Conservation (phyloP, 1,284 basidiomycete genomes). For the Microbotryum saponariae region DNA sequence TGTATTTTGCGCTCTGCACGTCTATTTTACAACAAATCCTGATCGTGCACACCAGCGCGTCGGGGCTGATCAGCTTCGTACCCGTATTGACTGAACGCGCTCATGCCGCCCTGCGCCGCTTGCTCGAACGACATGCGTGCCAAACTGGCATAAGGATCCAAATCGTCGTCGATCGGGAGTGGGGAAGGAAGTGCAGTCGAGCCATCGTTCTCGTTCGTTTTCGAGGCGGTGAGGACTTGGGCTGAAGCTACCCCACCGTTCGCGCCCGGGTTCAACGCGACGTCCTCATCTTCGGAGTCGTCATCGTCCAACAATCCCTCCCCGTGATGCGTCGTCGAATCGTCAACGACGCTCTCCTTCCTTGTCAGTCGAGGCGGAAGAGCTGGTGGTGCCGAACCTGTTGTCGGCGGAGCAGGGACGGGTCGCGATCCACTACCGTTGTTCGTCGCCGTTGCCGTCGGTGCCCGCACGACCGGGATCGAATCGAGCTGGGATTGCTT, state of each 20-base stretch:
- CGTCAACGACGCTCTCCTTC: background rate
- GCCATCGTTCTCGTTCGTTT: background rate
- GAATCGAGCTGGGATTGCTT: constrained; percentile 35
- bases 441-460: background rate
- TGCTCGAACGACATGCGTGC: constrained; percentile 22
- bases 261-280: constrained; percentile 23
- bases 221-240: background rate
- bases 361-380: constrained; percentile 1
- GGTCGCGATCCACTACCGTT: constrained; percentile 1
- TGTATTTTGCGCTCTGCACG: too few relatives aligned
- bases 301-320: constrained; percentile 14
- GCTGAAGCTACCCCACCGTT: background rate
- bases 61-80: too few relatives aligned
- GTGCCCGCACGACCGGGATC: constrained; percentile 11
- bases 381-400: background rate
- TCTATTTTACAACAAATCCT: too few relatives aligned
- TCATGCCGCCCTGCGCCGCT: too few relatives aligned
- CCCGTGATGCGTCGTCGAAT: background rate
- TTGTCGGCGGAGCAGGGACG: background rate
- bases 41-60: too few relatives aligned
- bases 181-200: background rate
- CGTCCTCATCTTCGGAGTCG: constrained; percentile 26
- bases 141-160: constrained; percentile 31
- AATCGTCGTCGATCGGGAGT: constrained; percentile 7
- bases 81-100: too few relatives aligned